These are phyloP conservation scores for Candida pseudoviswanathii DNA, from an alignment of 1,139 yeast species.

Conservation along the genomic window DNA sequence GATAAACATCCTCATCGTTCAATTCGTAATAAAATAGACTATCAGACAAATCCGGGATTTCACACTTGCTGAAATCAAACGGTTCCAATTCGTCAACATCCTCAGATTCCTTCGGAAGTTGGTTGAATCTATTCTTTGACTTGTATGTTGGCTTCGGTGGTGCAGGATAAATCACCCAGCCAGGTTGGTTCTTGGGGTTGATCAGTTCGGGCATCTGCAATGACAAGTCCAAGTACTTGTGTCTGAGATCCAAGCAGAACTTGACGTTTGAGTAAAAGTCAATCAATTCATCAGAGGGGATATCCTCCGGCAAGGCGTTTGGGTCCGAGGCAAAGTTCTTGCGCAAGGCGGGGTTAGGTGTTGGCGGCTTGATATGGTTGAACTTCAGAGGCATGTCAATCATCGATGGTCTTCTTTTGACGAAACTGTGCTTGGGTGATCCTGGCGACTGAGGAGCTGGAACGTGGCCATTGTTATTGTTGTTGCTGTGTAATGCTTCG, in stretches of 20 bases:
- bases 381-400: slow-evolving; percentile 48
- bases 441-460: slow-evolving; percentile 13
- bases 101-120: slow-evolving; percentile 36
- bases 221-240: slow-evolving; percentile 71
- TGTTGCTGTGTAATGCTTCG: slow-evolving; percentile 43
- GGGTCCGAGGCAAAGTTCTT: slow-evolving; percentile 21
- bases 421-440: slow-evolving; percentile 21
- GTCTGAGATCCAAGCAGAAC: slow-evolving; percentile 72
- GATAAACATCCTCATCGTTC: slow-evolving; percentile 69
- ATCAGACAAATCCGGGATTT: slow-evolving; percentile 61
- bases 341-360: slow-evolving; percentile 10
- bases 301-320: slow-evolving; percentile 66
- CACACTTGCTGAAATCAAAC: slow-evolving; percentile 62
- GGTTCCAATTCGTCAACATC: slow-evolving; percentile 40
- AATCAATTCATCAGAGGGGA: slow-evolving; percentile 69
- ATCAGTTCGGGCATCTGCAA: slow-evolving; percentile 64
- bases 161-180: slow-evolving; percentile 86
- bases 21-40: slow-evolving; percentile 48
- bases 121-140: slow-evolving; percentile 59
- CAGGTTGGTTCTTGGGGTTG: slow-evolving; percentile 76
- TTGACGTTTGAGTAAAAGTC: slow-evolving; percentile 72
- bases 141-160: slow-evolving; percentile 95
- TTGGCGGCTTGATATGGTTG: slow-evolving; percentile 20
- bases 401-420: slow-evolving; percentile 52
- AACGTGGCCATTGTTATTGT: slow-evolving; percentile 10